Evolutionary conservation across 2,329 filamentous ascomycete species (phyloP).

Genomic region (Alternaria arbusti): DNA sequence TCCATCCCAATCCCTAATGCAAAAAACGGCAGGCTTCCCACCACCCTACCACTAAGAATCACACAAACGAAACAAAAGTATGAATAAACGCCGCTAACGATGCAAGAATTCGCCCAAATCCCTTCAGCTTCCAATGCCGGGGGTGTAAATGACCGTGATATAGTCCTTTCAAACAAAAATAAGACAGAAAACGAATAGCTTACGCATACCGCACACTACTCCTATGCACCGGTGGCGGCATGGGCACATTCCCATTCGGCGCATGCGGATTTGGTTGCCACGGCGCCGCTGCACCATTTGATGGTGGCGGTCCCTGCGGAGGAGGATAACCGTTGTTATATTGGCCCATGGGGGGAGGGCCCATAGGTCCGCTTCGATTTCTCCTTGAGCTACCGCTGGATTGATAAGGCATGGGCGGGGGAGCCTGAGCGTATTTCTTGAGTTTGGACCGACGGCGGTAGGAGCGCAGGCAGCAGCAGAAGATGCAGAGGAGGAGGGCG

Average conservation of each 20-base stretch:
- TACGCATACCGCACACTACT: constrained; percentile 25
- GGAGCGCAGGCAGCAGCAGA: constrained; percentile 69
- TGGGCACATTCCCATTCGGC: constrained; percentile 5
- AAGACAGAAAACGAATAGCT: not conserved
- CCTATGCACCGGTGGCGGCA: constrained; percentile 23
- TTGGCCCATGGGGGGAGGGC: constrained; percentile 5
- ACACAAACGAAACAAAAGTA: not conserved
- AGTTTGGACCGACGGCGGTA: constrained; percentile 44
- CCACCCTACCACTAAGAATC: not conserved
- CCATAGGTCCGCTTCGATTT: not conserved
- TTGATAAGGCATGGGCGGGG: constrained; percentile 12
- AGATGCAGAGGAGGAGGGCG: constrained; percentile 68
- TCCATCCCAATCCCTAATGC: not conserved
- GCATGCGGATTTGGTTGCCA: constrained; percentile 3
- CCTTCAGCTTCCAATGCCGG: not conserved
- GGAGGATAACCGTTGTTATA: constrained; percentile 8
- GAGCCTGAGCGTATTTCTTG: constrained; percentile 23
- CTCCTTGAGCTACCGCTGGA: not conserved
- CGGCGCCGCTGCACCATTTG: not conserved
- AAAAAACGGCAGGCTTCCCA: not conserved
- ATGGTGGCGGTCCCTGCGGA: not conserved
- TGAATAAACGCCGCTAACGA: constrained; percentile 8
- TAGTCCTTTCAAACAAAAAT: not conserved
- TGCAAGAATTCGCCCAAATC: not conserved
- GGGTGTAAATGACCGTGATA: constrained; percentile 5